Conservation (phyloP, 176 grass and related monocot genomes). For the Thalia dealbata region DNA sequence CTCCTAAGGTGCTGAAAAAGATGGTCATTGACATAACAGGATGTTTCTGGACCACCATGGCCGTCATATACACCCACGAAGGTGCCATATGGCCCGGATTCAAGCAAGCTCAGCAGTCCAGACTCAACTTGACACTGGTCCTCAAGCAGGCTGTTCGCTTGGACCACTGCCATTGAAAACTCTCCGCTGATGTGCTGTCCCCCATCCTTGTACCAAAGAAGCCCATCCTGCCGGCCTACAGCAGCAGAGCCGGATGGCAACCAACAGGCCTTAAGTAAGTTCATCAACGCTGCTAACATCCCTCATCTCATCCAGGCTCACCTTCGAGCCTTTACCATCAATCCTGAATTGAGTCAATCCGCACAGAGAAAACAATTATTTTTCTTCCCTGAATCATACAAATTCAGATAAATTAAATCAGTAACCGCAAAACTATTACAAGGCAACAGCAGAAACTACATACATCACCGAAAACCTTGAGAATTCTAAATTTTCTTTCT, state of each 20-base stretch:
- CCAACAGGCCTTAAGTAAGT: conserved; percentile 18
- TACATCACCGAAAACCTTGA: not conserved
- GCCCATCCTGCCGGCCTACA: conserved; percentile 21
- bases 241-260: not conserved
- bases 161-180: conserved; percentile 26
- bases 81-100: conserved; percentile 20
- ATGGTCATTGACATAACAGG: conserved; percentile 22
- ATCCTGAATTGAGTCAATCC: not conserved
- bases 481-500: not conserved
- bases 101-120: conserved; percentile 12
- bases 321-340: conserved; percentile 14
- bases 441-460: not conserved
- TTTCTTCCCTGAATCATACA: not conserved
- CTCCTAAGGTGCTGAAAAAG: conserved; percentile 25
- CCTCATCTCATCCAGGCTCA: conserved; percentile 22
- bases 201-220: conserved; percentile 27
- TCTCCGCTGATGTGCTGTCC: conserved; percentile 22
- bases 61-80: conserved; percentile 24
- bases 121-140: conserved; percentile 27
- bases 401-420: not conserved
- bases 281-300: conserved; percentile 24
- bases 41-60: conserved; percentile 25
- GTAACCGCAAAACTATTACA: not conserved
- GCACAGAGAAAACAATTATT: not conserved
- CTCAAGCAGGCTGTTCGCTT: conserved; percentile 27